Base-by-base conservation (phyloP, 805 yeast species). In the Debaryomyces castellii region DNA sequence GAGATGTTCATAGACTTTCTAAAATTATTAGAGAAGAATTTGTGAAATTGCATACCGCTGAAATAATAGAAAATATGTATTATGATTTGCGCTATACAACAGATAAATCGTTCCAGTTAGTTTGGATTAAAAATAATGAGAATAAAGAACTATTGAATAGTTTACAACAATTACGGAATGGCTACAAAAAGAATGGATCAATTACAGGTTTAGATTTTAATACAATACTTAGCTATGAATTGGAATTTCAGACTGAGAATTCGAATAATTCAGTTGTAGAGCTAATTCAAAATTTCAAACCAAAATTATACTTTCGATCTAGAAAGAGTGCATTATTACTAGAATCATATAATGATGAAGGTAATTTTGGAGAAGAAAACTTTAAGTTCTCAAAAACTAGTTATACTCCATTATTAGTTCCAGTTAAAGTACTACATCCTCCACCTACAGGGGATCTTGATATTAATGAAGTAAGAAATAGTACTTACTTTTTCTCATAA, bases 401-500 rank as follows among this genome's bases (percentile, higher is more conserved):
- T 4, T 58, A 44, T 39, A 51, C 53, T 3, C 71, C 72, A 1
- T 40, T 73, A 1, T 49, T 66, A 35, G 63, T 63, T 2, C 68
- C 67, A 2, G 70, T 71, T 9, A 33, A 51, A 21, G 56, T 71
- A 4, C 38, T 57, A 27, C 47, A 61, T 2, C 48, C 57, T 4
- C 75, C 76, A 1, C 45, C 51, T 5, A 58, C 48, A 27, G 77
- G 77, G 2, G 47, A 50, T 3, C 52, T 72, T 25, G 70, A 71
- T 46, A 52, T 73, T 8, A 49, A 47, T 2, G 45, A 54, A 33
- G 74, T 73, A 4, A 44, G 59, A 25, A 43, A 62, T 7, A 70
- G 74, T 54, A 55, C 50, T 43, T 67, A 51, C 51, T 73, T 73
- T 48, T 73, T 72, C 47, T 64, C 74, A 12, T 71, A 51, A 53